Percentiles rank a stretch among this genome's conserved stretches.
These are phyloP conservation scores for Ophiostoma fasciatum DNA, from an alignment of 2,329 filamentous ascomycete genomes.

Conservation along the genomic window DNA sequence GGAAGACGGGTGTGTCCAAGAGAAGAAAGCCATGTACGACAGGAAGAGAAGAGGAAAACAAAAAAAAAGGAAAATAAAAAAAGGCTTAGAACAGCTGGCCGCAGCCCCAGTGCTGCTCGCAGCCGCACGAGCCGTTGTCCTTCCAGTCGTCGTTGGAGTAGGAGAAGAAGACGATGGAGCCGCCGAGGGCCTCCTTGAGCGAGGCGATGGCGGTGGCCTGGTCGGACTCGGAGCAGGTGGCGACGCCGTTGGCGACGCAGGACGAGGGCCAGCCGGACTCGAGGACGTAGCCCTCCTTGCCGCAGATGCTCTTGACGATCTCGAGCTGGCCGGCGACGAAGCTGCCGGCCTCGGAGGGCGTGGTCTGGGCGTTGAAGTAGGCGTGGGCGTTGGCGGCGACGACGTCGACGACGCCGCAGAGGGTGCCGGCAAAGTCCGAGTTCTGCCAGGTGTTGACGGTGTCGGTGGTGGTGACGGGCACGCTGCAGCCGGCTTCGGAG, in stretches of 20 bases:
- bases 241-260: slow-evolving; percentile 56
- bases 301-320: slow-evolving; percentile 56
- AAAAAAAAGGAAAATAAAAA: neutral
- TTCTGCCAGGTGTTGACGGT: slow-evolving; percentile 65
- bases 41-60: neutral
- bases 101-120: slow-evolving; percentile 74
- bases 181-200: slow-evolving; percentile 52
- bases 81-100: slow-evolving; percentile 26
- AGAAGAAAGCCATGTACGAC: no score
- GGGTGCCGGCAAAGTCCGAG: slow-evolving; percentile 34
- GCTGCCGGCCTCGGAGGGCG: slow-evolving; percentile 50
- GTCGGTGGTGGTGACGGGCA: slow-evolving; percentile 72
- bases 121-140: slow-evolving; percentile 47
- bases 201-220: slow-evolving; percentile 59
- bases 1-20: no score
- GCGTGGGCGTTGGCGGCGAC: slow-evolving; percentile 81
- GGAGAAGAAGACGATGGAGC: slow-evolving; percentile 66
- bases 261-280: slow-evolving; percentile 80
- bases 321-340: slow-evolving; percentile 67
- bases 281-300: slow-evolving; percentile 62
- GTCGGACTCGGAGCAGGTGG: slow-evolving; percentile 49
- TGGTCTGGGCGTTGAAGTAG: slow-evolving; percentile 69
- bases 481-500: slow-evolving; percentile 50
- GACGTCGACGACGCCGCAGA: slow-evolving; percentile 66
- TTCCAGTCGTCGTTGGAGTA: slow-evolving; percentile 76